These are phyloP conservation scores for Phytophthora crassamura DNA, from an alignment of 352 stramenopile species.

Conservation along the genomic window DNA sequence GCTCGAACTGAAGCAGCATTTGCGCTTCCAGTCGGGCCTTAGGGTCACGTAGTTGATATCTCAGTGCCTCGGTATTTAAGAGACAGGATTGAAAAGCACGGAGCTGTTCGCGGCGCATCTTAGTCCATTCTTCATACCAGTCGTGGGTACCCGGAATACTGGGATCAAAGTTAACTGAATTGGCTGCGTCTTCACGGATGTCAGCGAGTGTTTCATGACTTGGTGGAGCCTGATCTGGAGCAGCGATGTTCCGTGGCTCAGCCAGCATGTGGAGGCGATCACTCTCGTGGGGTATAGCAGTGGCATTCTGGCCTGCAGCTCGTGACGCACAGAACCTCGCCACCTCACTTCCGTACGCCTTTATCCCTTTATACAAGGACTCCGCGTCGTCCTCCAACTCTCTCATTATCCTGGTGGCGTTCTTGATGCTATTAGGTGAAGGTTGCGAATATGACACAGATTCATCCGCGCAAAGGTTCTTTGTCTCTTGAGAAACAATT, in stretches of 20 bases:
- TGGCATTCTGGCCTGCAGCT: conserved; percentile 22
- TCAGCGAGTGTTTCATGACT: conserved; percentile 22
- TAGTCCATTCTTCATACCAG: conserved; percentile 29
- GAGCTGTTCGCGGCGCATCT: conserved; percentile 26
- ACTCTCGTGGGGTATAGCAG: conserved; percentile 29
- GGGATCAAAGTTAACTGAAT: conserved; percentile 7
- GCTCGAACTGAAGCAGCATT: conserved; percentile 38
- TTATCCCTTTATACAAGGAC: no score
- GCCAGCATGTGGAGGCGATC: not conserved
- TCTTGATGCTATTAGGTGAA: no score
- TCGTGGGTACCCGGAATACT: conserved; percentile 22
- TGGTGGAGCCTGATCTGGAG: not conserved
- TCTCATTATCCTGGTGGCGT: conserved; percentile 22
- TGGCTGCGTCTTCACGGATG: conserved; percentile 18
- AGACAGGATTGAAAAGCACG: conserved; percentile 30
- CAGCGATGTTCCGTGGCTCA: not conserved
- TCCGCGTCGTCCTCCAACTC: conserved; percentile 26
- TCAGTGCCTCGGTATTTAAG: conserved; percentile 11
- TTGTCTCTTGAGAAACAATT: no score
- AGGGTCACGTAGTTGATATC: conserved; percentile 15
- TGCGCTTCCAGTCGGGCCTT: conserved; percentile 25
- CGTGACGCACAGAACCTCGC: conserved; percentile 31
- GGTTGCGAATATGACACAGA: no score
- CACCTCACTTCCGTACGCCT: no score
- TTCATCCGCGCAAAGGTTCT: no score